A percentile compares a stretch with the other conserved stretches of the same genome.
phyloP scores from a whole-genome alignment of 2,329 filamentous ascomycete genomes.

The Pseudogymnoascus destructans region DNA sequence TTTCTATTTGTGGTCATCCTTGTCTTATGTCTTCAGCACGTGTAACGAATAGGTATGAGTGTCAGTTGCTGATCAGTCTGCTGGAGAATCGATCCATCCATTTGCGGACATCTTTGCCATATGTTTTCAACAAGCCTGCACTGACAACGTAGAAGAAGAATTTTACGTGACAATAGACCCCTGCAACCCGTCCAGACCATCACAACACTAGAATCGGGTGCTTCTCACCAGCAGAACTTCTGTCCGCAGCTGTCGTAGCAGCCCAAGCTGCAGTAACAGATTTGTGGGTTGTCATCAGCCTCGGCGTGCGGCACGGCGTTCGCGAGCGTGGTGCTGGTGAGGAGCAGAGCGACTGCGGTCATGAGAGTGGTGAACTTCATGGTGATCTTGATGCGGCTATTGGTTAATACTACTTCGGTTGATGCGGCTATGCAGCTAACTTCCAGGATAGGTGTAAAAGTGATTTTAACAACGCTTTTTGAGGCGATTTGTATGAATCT shows the following conservation, averaged over 20 bases:
- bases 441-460: background rate
- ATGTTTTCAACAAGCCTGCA: background rate
- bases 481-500: background rate
- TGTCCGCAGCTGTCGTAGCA: background rate
- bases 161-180: background rate
- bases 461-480: background rate
- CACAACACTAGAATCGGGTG: background rate
- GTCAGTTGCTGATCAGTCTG: background rate
- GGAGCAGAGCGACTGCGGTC: background rate
- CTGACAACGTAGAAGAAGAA: background rate
- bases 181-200: background rate
- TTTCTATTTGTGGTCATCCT: background rate
- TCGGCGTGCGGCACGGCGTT: background rate
- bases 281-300: background rate
- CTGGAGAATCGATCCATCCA: background rate
- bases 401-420: background rate
- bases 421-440: background rate
- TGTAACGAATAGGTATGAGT: background rate
- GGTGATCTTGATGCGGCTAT: background rate
- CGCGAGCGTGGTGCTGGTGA: background rate
- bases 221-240: background rate
- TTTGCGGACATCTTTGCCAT: background rate
- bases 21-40: background rate
- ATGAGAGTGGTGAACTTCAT: slow-evolving; percentile 4
- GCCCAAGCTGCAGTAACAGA: background rate